Evolutionary conservation across 768 basidiomycete genomes (phyloP), one percentile per base, ranked within the genome.

Genomic region (Russula sp.): DNA sequence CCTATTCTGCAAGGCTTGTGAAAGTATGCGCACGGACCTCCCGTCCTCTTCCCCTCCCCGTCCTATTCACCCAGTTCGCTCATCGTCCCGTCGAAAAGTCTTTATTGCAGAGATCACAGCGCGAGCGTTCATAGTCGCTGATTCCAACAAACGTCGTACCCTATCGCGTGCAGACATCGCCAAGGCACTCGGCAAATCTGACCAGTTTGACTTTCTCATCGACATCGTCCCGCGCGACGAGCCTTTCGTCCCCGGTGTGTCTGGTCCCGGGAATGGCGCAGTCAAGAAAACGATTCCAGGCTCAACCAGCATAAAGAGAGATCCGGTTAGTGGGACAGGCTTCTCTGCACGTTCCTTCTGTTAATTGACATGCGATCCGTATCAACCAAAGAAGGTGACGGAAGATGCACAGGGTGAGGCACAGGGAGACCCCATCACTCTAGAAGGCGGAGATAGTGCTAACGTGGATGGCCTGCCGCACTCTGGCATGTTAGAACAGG

Each of bases 21-120:
- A 98, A 82, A 89, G 96, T 98, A 69, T 70, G 93, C 84, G n/a
- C 32, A 31, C 37, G 22, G 37, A 40, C 55, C 22, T 1, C 42
- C 22, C 34, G 4, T 39, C 8, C 45, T 35, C 32, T 31, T 14
- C 18, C 16, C 35, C 13, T 20, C 49, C 32, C 16, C 9, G 14
- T 40, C 14, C 13, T 20, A n/a, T 37, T 22, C 52, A 32, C 9
- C 18, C 35, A 3, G 22, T 55, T 48, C 31, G 8, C 71, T 35
- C 27, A 44, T 55, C 27, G 7, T 34, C 9, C 10, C 18, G 2
- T 13, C 50, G n/a, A 50, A 16, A 70, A 97, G 96, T 98, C 66
- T 98, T 99, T 75, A 99, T 99, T 61, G 83, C 94, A 51, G 96
- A 99, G 76, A 91, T 99, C 66, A 98, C 96, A 1, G 89, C 92